These are phyloP conservation scores for Wickerhamiella sergipiensis DNA, from an alignment of 805 yeast species.

Conservation along the genomic window DNA sequence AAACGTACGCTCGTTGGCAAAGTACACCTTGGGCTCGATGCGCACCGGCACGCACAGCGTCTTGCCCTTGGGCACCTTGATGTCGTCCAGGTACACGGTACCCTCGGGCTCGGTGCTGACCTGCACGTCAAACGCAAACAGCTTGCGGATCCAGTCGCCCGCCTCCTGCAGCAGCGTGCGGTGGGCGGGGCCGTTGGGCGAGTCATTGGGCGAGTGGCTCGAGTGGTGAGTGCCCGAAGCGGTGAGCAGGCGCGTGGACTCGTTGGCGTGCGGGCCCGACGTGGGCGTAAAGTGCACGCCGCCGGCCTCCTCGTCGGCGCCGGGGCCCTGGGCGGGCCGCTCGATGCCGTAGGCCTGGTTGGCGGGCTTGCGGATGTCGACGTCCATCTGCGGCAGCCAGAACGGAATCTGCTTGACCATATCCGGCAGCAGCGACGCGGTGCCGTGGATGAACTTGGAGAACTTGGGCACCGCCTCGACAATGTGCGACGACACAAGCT, in stretches of 20 bases:
- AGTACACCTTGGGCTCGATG: conserved; percentile 97
- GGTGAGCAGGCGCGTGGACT: conserved; percentile 13
- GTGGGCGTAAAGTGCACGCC: conserved; percentile 9
- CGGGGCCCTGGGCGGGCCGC: conserved; percentile 25
- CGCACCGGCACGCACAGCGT: conserved; percentile 84
- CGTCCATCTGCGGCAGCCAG: conserved; percentile 96
- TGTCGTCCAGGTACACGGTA: conserved; percentile 41
- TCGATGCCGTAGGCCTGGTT: conserved; percentile 50
- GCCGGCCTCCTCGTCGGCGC: conserved; percentile 7
- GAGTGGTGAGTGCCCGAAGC: conserved; percentile 2
- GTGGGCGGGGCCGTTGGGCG: not conserved
- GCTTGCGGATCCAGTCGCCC: conserved; percentile 2
- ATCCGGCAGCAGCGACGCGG: conserved; percentile 81
- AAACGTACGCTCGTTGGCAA: conserved; percentile 93
- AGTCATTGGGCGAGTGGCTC: not conserved
- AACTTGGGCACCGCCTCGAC: conserved; percentile 98
- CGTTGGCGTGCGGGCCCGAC: conserved; percentile 8
- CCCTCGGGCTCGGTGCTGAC: conserved; percentile 47
- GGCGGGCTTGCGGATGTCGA: conserved; percentile 85
- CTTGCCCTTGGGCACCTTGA: conserved; percentile 77
- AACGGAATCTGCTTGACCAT: conserved; percentile 77
- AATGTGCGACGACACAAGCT: conserved; percentile 76
- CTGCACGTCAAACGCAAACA: conserved; percentile 16
- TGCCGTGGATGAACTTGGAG: conserved; percentile 94
- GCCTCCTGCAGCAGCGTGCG: not conserved